Conservation (phyloP, 2,329 filamentous ascomycete genomes). For the Pleomassaria siparia region DNA sequence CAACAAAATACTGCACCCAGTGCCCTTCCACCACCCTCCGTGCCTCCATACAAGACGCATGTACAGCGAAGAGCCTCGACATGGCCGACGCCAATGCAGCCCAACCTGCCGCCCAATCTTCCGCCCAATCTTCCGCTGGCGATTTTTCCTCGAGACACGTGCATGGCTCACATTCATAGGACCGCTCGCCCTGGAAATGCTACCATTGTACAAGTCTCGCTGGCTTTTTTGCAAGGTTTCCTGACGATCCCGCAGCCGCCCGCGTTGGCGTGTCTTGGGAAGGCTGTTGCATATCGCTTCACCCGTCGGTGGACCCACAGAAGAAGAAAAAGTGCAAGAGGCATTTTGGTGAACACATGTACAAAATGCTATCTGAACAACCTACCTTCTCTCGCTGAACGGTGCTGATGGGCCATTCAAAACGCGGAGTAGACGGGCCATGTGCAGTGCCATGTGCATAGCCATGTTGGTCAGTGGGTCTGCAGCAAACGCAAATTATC, state of each 20-base stretch:
- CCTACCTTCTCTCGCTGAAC: too few relatives aligned
- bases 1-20: neutral
- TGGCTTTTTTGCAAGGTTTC: constrained; percentile 5
- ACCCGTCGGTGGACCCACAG: constrained; percentile 13
- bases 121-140: constrained; percentile 15
- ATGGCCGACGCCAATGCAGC: constrained; percentile 16
- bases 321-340: too few relatives aligned
- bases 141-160: constrained; percentile 20
- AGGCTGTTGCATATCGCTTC: constrained; percentile 10
- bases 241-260: constrained; percentile 5
- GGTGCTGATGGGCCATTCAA: too few relatives aligned
- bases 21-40: too few relatives aligned
- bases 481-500: neutral
- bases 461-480: neutral
- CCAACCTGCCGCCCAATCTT: constrained; percentile 22
- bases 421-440: too few relatives aligned
- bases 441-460: neutral
- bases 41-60: too few relatives aligned
- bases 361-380: too few relatives aligned
- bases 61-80: constrained; percentile 16
- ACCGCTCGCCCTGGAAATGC: constrained; percentile 5
- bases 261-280: constrained; percentile 8
- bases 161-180: constrained; percentile 11
- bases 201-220: constrained; percentile 8
- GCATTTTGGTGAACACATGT: too few relatives aligned